Conservation (phyloP, 805 yeast species). For the Spathaspora hagerdaliae region DNA sequence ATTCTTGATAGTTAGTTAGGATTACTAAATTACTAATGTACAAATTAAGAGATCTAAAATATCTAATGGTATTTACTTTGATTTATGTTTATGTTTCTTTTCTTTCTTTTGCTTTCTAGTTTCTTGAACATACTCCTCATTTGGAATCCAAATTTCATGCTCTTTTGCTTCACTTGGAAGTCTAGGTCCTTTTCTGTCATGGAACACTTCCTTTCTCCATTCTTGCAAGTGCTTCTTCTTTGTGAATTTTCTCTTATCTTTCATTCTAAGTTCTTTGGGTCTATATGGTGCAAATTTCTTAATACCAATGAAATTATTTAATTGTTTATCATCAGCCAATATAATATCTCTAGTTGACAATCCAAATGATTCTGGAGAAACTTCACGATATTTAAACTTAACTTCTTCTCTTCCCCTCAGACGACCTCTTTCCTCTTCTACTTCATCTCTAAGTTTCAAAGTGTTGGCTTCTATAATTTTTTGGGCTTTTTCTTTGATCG, state of each 20-base stretch:
- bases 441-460: conserved; percentile 61
- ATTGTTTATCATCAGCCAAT: conserved; percentile 80
- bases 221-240: conserved; percentile 80
- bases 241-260: conserved; percentile 73
- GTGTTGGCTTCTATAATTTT: conserved; percentile 74
- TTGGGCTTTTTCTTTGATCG: conserved; percentile 65
- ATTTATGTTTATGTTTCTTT: conserved; percentile 3
- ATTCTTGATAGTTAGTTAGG: conserved; percentile 1
- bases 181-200: conserved; percentile 49
- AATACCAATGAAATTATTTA: conserved; percentile 81
- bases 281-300: conserved; percentile 94
- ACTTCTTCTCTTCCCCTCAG: conserved; percentile 40
- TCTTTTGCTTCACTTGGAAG: conserved; percentile 33
- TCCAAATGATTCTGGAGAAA: conserved; percentile 92
- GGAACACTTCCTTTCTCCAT: conserved; percentile 86
- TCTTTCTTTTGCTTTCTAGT: conserved; percentile 5
- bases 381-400: conserved; percentile 84
- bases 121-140: conserved; percentile 13
- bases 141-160: conserved; percentile 33
- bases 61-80: not conserved
- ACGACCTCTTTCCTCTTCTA: conserved; percentile 62
- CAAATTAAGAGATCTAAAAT: not conserved
- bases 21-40: not conserved
- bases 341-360: conserved; percentile 81
- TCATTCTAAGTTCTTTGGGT: conserved; percentile 62